Percentiles rank a stretch among this genome's conserved stretches.
Conservation (phyloP, 768 basidiomycete genomes). For the Kwoniella sp. region DNA sequence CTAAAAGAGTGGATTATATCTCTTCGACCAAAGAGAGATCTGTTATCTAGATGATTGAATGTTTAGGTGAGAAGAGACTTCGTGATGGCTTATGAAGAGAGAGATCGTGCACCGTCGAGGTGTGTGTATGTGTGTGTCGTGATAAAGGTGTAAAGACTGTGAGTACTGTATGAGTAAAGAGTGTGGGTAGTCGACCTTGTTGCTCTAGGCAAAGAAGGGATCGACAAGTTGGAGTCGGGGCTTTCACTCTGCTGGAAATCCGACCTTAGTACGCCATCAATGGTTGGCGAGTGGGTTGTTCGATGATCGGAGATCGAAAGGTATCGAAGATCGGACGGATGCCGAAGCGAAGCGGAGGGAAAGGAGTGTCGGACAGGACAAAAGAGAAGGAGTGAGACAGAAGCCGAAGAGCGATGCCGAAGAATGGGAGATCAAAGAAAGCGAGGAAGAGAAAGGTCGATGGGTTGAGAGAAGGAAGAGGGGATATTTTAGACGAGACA, state of each 20-base stretch:
- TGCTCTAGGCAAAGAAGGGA: neutral
- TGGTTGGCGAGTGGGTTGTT: neutral
- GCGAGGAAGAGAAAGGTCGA: neutral
- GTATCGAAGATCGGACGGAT: too few species aligned
- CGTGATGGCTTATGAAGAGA: too few species aligned
- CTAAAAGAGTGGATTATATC: too few species aligned
- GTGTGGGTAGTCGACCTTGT: slow-evolving; percentile 1
- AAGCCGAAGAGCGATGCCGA: neutral
- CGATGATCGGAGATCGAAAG: neutral
- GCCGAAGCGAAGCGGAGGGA: too few species aligned
- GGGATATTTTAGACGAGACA: neutral
- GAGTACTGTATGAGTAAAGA: neutral
- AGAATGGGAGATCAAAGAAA: neutral
- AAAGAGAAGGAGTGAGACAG: neutral
- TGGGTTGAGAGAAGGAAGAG: too few species aligned
- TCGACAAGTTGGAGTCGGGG: slow-evolving; percentile 1
- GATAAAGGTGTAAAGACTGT: neutral
- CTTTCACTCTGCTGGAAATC: too few species aligned
- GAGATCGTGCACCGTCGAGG: slow-evolving; percentile 1
- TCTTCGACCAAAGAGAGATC: too few species aligned
- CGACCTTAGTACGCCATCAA: too few species aligned
- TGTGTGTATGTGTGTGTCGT: neutral
- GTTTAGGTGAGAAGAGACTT: neutral
- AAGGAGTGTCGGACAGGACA: too few species aligned
- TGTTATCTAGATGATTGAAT: too few species aligned